phyloP scores from a whole-genome alignment of 176 grass and related monocot species.

The Rhynchospora tenuis region DNA sequence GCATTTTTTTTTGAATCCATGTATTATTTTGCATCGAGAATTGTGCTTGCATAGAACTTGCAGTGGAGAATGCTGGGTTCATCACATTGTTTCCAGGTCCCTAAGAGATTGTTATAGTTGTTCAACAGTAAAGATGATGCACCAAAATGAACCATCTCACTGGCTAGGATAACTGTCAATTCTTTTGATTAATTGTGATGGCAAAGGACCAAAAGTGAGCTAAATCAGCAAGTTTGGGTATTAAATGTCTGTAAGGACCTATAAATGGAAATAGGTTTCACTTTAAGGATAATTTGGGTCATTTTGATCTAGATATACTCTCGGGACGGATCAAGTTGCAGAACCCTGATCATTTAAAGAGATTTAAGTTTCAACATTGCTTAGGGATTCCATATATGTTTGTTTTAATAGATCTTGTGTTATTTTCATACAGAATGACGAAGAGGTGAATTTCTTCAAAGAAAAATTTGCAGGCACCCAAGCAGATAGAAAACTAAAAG shows the following conservation, averaged over 20 bases:
- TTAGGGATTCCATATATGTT: not conserved
- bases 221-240: not conserved
- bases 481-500: constrained; percentile 71
- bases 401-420: not conserved
- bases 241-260: not conserved
- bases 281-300: constrained; percentile 8
- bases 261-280: not conserved
- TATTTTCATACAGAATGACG: constrained; percentile 56
- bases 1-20: not conserved
- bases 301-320: not conserved
- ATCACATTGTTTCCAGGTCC: not conserved
- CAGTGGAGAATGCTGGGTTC: not conserved
- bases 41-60: not conserved
- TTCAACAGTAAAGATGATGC: not conserved
- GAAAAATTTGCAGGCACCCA: constrained; percentile 77
- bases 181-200: not conserved
- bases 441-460: constrained; percentile 51
- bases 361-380: not conserved
- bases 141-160: not conserved
- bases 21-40: not conserved
- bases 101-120: not conserved
- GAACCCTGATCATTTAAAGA: not conserved
- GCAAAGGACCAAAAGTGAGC: not conserved
- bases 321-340: not conserved
- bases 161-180: not conserved